phyloP scores from a whole-genome alignment of 768 basidiomycete species.

The Russula earlei region DNA sequence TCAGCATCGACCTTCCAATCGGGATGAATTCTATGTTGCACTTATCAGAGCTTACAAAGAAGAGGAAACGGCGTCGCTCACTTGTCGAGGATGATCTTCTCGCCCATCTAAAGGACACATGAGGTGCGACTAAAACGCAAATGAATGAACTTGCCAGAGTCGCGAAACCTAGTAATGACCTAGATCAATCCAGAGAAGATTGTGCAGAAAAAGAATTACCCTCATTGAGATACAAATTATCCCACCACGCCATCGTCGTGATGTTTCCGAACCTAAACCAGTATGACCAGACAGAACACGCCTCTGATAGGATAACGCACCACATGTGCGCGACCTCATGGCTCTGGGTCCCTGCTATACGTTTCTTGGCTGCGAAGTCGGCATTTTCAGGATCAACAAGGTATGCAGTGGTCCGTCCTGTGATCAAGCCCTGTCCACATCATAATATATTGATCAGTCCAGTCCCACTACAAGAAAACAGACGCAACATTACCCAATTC shows the following conservation, averaged over 20 bases:
- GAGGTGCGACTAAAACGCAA: constrained; percentile 10
- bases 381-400: constrained; percentile 69
- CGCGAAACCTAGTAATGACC: constrained; percentile 68
- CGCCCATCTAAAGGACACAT: constrained; percentile 34
- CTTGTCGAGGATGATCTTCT: constrained; percentile 29
- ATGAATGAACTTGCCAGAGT: constrained; percentile 46
- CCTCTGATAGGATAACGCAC: constrained; percentile 26
- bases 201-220: constrained; percentile 43
- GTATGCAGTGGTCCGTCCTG: constrained; percentile 75
- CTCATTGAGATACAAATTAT: constrained; percentile 75
- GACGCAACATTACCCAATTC: constrained; percentile 50
- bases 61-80: background rate
- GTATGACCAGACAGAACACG: background rate
- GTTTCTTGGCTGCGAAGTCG: constrained; percentile 66
- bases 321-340: constrained; percentile 88
- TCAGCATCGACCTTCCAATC: constrained; percentile 79
- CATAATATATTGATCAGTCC: background rate
- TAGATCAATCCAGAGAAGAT: constrained; percentile 8
- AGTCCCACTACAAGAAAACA: background rate
- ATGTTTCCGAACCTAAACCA: constrained; percentile 76
- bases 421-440: constrained; percentile 60
- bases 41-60: background rate
- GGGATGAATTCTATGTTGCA: constrained; percentile 52
- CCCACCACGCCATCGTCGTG: constrained; percentile 92
- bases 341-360: constrained; percentile 66